Base-by-base conservation (phyloP, 331 rosid genomes). In the Acacia pycnantha region DNA sequence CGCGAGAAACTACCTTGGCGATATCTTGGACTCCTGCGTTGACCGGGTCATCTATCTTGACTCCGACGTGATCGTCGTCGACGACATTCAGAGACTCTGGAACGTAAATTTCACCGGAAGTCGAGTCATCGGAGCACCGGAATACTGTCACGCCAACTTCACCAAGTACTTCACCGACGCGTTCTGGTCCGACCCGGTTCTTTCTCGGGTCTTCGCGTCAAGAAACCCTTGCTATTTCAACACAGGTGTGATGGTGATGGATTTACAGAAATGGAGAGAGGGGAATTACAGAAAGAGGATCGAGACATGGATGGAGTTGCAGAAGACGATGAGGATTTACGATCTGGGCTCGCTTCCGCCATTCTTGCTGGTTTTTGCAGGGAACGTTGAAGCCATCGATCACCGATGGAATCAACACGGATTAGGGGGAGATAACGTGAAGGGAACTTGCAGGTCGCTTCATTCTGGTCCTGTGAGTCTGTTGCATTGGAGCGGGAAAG, bases 401-500 rank as follows among this genome's bases (percentile, higher is more conserved):
- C 92, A 90, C 48, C 31, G 88, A 59, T 88, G 91, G 94, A 90
- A 90, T 77, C 94, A 90, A 14, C 94, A 90, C 31, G 94, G 91
- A 0, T 85, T 90, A 29, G 94, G 94, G 6, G 94, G 94, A 2
- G 94, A 90, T 80, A 90, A 90, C 77, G 90, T 91, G 2, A 86
- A 85, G 44, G 95, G 90, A 2, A 86, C 89, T 24, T 91, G 95
- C 41, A 69, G 95, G 87, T 61, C 89, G 10, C 74, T 91, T 73
- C 95, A 91, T 65, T 87, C 92, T 0, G 94, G 94, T 47, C 92
- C 94, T 8, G 94, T 91, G 21, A 89, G 91, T 29, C 76, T 91
- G 66, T 82, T 91, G 14, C 95, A 91, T 72, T 91, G 95, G 95
- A 91, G 95, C 11, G 95, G 95, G 13, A 91, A 91, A 35, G 95